A percentile compares a stretch with the other conserved stretches of the same genome.
Evolutionary conservation across 208 protist species (phyloP).

Genomic region (Wallacemonas rigidus): DNA sequence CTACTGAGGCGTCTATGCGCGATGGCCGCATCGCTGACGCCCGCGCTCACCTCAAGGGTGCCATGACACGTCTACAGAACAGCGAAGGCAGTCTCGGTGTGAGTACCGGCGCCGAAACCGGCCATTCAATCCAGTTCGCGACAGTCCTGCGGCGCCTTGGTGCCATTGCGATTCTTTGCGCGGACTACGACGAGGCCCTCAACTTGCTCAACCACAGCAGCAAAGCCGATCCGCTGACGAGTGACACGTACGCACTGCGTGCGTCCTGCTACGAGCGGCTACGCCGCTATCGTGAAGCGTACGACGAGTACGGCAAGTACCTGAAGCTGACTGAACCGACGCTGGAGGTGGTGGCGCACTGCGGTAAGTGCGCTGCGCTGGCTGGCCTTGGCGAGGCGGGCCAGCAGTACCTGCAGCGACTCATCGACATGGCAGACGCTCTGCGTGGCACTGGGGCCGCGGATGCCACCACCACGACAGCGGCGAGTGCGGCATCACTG

Average conservation of each 20-base stretch:
- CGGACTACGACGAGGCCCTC: constrained; percentile 61
- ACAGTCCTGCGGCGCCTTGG: constrained; percentile 61
- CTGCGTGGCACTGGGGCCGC: constrained; percentile 3
- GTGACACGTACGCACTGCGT: constrained; percentile 71
- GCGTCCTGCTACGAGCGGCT: constrained; percentile 79
- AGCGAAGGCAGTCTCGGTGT: constrained; percentile 25
- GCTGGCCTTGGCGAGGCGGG: constrained; percentile 59
- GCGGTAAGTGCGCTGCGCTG: constrained; percentile 81
- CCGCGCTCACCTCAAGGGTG: constrained; percentile 45
- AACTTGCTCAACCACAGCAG: constrained; percentile 58
- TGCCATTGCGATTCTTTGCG: constrained; percentile 56
- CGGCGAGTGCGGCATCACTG: constrained; percentile 3
- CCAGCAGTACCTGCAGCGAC: constrained; percentile 42
- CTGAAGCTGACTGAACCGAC: constrained; percentile 66
- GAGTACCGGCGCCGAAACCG: not conserved
- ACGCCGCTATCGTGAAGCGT: constrained; percentile 42
- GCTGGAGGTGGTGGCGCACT: constrained; percentile 75
- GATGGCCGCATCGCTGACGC: constrained; percentile 45
- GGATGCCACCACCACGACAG: constrained; percentile 16
- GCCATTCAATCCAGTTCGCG: constrained; percentile 25
- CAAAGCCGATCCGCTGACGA: constrained; percentile 61
- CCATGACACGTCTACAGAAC: constrained; percentile 73
- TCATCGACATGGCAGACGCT: constrained; percentile 41
- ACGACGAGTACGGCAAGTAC: constrained; percentile 86
- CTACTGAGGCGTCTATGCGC: constrained; percentile 35